These are phyloP conservation scores for Paracoccidioides brasiliensis DNA, from an alignment of 2,329 filamentous ascomycete genomes.

Conservation along the genomic window DNA sequence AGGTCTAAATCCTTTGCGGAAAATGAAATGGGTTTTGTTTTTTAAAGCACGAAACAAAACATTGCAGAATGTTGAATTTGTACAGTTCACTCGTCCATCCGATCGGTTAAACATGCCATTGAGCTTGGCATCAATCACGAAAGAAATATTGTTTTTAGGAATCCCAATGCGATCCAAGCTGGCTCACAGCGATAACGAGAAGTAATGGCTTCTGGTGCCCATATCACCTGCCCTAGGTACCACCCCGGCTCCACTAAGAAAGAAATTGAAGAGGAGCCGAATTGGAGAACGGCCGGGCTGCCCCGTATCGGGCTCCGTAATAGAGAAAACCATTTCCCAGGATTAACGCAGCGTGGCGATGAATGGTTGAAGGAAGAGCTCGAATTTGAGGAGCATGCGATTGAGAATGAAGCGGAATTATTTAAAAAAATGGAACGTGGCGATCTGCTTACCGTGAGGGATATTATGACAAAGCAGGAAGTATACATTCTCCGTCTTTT, in stretches of 20 bases:
- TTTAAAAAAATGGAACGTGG: conserved; percentile 14
- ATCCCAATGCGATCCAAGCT: neutral
- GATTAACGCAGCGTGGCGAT: conserved; percentile 25
- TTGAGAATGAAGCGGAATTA: conserved; percentile 17
- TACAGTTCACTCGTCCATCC: neutral
- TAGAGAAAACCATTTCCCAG: conserved; percentile 24
- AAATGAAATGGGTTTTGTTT: no score
- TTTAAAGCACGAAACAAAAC: neutral
- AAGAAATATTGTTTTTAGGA: neutral
- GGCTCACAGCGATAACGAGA: neutral
- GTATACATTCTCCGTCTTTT: conserved; percentile 7
- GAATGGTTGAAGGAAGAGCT: conserved; percentile 16
- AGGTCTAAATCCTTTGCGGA: no score
- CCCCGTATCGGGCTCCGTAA: conserved; percentile 32
- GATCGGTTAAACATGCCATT: neutral
- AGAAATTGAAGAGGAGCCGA: conserved; percentile 32
- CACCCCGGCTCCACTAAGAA: conserved; percentile 29
- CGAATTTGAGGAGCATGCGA: conserved; percentile 16
- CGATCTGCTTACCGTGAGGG: conserved; percentile 16
- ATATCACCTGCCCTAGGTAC: conserved; percentile 6
- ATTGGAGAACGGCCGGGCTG: conserved; percentile 28
- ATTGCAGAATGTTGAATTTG: neutral
- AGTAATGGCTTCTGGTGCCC: neutral
- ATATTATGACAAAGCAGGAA: conserved; percentile 18
- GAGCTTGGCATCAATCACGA: neutral